These are phyloP conservation scores for Aspergillus pseudoglaucus DNA, from an alignment of 2,329 filamentous ascomycete genomes.

Conservation along the genomic window DNA sequence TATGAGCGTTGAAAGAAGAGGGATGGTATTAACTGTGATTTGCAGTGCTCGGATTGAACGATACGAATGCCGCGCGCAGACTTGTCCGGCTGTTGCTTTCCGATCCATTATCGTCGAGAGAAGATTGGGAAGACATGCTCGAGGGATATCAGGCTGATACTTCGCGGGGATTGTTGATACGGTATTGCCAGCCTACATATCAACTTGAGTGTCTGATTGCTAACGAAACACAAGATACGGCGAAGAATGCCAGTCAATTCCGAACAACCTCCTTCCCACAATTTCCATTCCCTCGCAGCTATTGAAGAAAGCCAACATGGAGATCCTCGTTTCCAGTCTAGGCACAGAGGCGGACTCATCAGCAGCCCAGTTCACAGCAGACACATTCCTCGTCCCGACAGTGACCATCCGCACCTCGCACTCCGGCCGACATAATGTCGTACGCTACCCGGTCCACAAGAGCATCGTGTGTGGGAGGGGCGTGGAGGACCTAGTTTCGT, in stretches of 20 bases:
- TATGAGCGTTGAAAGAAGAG: neutral
- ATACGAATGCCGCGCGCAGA: conserved; percentile 45
- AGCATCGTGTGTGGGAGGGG: conserved; percentile 69
- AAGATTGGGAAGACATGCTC: conserved; percentile 62
- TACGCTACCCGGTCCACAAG: conserved; percentile 79
- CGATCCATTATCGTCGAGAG: conserved; percentile 59
- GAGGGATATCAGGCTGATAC: conserved; percentile 42
- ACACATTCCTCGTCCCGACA: conserved; percentile 67
- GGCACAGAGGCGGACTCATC: conserved; percentile 44
- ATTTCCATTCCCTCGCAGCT: conserved; percentile 51
- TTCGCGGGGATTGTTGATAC: conserved; percentile 56
- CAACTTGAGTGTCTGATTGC: neutral
- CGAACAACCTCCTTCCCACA: conserved; percentile 48
- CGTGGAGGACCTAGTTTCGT: conserved; percentile 54
- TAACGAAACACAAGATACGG: conserved; percentile 44
- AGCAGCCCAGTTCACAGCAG: conserved; percentile 45
- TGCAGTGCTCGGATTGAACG: conserved; percentile 46
- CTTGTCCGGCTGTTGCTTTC: conserved; percentile 65
- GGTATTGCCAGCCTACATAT: conserved; percentile 24
- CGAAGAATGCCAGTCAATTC: conserved; percentile 42
- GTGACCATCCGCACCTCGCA: conserved; percentile 63
- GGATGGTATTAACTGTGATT: neutral
- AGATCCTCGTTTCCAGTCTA: conserved; percentile 53
- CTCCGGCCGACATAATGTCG: conserved; percentile 57
- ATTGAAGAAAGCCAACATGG: conserved; percentile 51